A percentile compares a stretch with the other conserved stretches of the same genome.
phyloP scores from a whole-genome alignment of 2,329 filamentous ascomycete genomes.

The Verticillium zaregamsianum region DNA sequence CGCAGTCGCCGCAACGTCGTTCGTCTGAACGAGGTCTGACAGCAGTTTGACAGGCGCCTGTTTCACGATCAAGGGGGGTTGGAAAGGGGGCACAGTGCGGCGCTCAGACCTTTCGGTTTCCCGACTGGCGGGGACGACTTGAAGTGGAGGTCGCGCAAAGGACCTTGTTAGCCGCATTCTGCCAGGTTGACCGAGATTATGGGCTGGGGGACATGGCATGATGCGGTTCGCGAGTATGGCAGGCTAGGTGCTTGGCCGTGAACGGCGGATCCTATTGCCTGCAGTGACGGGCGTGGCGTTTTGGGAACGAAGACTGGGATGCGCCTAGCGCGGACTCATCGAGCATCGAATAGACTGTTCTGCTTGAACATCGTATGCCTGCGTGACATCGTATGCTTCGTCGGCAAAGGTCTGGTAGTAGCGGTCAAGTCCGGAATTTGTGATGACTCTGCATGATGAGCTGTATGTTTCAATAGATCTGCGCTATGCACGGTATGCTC shows the following conservation, averaged over 20 bases:
- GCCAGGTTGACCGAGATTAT: neutral
- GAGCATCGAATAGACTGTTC: neutral
- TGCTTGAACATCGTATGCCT: neutral
- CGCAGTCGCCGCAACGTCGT: neutral
- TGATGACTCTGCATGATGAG: no score
- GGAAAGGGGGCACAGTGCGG: neutral
- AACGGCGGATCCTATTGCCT: neutral
- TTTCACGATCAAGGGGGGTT: neutral
- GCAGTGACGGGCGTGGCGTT: neutral
- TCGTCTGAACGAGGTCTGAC: neutral
- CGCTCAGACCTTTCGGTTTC: neutral
- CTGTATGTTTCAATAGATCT: no score
- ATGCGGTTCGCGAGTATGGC: neutral
- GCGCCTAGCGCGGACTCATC: neutral
- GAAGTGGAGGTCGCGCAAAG: neutral
- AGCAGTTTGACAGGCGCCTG: neutral
- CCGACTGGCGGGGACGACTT: neutral
- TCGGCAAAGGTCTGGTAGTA: neutral
- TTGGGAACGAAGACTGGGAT: neutral
- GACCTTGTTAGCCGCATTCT: neutral
- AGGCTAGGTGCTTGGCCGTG: neutral
- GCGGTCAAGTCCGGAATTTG: neutral
- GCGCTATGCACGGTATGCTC: no score
- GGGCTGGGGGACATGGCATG: neutral
- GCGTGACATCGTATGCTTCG: neutral